These are phyloP conservation scores for Yarrowia osloensis DNA, from an alignment of 805 yeast genomes.

Conservation along the genomic window DNA sequence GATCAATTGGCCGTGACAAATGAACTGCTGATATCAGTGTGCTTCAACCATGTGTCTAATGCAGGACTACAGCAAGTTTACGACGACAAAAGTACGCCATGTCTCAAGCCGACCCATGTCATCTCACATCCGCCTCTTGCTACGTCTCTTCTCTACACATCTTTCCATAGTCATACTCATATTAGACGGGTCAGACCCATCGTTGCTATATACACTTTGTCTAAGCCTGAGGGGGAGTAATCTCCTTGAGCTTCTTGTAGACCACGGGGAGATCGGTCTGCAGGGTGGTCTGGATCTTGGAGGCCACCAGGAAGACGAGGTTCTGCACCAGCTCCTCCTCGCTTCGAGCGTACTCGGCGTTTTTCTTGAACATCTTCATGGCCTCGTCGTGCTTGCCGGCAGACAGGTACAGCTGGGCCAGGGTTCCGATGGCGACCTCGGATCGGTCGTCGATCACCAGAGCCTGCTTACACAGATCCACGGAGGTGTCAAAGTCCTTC, in stretches of 20 bases:
- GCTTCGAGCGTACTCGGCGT: conserved; percentile 79
- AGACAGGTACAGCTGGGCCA: conserved; percentile 89
- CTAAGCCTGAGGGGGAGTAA: conserved; percentile 26
- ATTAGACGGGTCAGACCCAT: neutral
- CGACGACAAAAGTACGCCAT: no score
- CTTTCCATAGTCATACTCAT: neutral
- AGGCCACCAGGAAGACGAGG: conserved; percentile 79
- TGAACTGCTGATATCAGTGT: no score
- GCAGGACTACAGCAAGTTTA: no score
- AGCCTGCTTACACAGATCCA: conserved; percentile 69
- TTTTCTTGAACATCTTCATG: conserved; percentile 74
- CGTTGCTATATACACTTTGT: conserved; percentile 23
- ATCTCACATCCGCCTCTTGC: no score
- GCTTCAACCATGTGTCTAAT: no score
- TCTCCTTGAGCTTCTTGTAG: conserved; percentile 32
- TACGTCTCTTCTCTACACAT: neutral
- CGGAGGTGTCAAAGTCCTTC: conserved; percentile 58
- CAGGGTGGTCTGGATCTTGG: conserved; percentile 82
- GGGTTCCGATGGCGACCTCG: conserved; percentile 84
- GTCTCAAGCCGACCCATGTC: no score
- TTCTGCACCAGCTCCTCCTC: conserved; percentile 88
- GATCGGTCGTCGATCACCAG: conserved; percentile 80
- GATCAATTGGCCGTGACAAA: no score
- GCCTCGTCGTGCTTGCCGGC: conserved; percentile 82
- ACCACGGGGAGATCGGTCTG: conserved; percentile 42